phyloP scores from a whole-genome alignment of 352 stramenopile species.

The Thalassiosira livingstoniorum region DNA sequence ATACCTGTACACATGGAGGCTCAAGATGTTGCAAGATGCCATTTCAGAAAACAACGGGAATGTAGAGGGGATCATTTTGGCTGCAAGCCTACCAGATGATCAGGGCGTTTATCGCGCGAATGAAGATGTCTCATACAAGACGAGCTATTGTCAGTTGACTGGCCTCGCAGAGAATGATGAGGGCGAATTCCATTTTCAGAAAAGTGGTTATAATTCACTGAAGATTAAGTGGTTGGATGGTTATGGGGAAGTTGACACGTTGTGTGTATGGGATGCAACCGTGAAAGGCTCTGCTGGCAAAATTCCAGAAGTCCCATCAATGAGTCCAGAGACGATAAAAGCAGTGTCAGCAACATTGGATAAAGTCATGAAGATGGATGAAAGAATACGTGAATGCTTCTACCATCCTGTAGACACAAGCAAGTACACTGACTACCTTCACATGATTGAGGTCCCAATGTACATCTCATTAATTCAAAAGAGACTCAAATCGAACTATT shows the following conservation, averaged over 20 bases:
- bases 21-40: conserved; percentile 46
- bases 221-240: conserved; percentile 40
- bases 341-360: conserved; percentile 56
- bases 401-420: conserved; percentile 62
- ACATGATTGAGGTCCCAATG: conserved; percentile 82
- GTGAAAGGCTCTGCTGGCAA: conserved; percentile 14
- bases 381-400: conserved; percentile 63
- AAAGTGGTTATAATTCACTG: conserved; percentile 74
- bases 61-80: conserved; percentile 40
- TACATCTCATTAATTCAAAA: conserved; percentile 65
- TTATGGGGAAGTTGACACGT: conserved; percentile 21
- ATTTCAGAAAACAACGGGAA: conserved; percentile 46
- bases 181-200: conserved; percentile 62
- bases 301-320: conserved; percentile 31
- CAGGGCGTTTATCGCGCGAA: conserved; percentile 12
- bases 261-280: conserved; percentile 71
- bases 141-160: conserved; percentile 54
- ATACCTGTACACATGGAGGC: conserved; percentile 65
- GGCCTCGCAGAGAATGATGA: conserved; percentile 48
- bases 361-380: conserved; percentile 50
- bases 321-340: conserved; percentile 59
- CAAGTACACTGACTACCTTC: conserved; percentile 75
- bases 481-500: conserved; percentile 74
- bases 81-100: conserved; percentile 34
- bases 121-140: conserved; percentile 66